Evolutionary conservation across 1,139 yeast genomes (phyloP).

Genomic region (Yamadazyma sp.): DNA sequence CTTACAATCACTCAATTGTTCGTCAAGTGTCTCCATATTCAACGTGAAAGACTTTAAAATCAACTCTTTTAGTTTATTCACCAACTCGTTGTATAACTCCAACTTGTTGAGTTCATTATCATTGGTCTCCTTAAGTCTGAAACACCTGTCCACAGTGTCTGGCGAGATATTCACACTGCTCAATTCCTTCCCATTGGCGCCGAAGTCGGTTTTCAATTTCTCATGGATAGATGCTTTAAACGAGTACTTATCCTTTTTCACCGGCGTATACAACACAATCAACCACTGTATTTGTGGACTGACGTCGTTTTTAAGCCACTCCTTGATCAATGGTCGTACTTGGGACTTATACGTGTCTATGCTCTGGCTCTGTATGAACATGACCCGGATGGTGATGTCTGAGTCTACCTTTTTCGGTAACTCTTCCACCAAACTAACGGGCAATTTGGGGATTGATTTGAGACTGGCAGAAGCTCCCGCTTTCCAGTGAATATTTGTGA

Average conservation of each 20-base stretch:
- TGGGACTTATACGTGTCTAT: slow-evolving; percentile 75
- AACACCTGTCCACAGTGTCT: slow-evolving; percentile 14
- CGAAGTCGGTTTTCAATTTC: slow-evolving; percentile 69
- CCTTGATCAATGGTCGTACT: slow-evolving; percentile 76
- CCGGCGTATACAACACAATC: slow-evolving; percentile 56
- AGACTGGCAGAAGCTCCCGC: slow-evolving; percentile 48
- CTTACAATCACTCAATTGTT: slow-evolving; percentile 10
- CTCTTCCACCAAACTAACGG: slow-evolving; percentile 63
- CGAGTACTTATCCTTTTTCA: slow-evolving; percentile 44
- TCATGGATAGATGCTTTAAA: slow-evolving; percentile 61
- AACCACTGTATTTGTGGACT: slow-evolving; percentile 56
- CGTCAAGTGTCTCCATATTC: slow-evolving; percentile 36
- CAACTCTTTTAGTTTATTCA: slow-evolving; percentile 49
- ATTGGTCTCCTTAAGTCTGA: slow-evolving; percentile 27
- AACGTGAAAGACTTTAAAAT: slow-evolving; percentile 57
- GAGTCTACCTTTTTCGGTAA: slow-evolving; percentile 39
- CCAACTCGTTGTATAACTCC: slow-evolving; percentile 52
- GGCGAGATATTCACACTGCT: slow-evolving; percentile 5
- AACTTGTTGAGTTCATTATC: slow-evolving; percentile 35
- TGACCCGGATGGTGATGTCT: slow-evolving; percentile 62
- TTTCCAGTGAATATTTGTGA: slow-evolving; percentile 81
- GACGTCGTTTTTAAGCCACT: slow-evolving; percentile 64
- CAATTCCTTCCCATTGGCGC: slow-evolving; percentile 41
- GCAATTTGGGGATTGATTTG: slow-evolving; percentile 66
- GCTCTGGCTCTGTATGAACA: slow-evolving; percentile 66